Conservation (phyloP, 495 filamentous ascomycete genomes). For the Letharia columbiana region DNA sequence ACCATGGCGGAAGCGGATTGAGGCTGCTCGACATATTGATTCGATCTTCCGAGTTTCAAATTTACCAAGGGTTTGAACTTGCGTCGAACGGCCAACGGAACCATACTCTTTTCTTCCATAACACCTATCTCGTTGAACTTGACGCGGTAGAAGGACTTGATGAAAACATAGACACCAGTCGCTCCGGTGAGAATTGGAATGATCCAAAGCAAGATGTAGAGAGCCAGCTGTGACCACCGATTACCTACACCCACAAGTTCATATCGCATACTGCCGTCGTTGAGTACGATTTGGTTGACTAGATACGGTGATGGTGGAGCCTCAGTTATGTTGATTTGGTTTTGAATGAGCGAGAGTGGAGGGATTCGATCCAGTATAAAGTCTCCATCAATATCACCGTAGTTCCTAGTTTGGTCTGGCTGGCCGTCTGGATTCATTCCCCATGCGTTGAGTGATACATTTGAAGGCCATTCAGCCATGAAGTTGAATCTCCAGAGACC, state of each 20-base stretch:
- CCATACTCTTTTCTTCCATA: constrained; percentile 38
- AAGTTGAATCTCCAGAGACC: constrained; percentile 43
- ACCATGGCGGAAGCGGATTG: constrained; percentile 37
- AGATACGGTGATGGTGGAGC: constrained; percentile 37
- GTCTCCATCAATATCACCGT: constrained; percentile 43
- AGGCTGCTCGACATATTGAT: constrained; percentile 36
- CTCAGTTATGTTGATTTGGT: constrained; percentile 41
- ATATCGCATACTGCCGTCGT: constrained; percentile 40
- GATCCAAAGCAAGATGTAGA: constrained; percentile 40
- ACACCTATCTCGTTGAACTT: constrained; percentile 50
- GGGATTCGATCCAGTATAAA: constrained; percentile 36
- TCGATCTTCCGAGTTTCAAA: constrained; percentile 29
- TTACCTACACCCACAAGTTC: constrained; percentile 37
- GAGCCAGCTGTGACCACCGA: constrained; percentile 33
- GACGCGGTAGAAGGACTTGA: constrained; percentile 42
- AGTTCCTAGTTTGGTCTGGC: constrained; percentile 40
- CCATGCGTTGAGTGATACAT: constrained; percentile 43
- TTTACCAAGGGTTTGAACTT: constrained; percentile 24
- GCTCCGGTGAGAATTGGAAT: constrained; percentile 37
- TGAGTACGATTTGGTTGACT: constrained; percentile 36
- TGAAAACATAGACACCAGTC: constrained; percentile 37
- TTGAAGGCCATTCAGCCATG: constrained; percentile 43
- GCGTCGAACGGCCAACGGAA: constrained; percentile 34
- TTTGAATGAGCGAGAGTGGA: constrained; percentile 33
- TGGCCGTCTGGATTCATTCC: constrained; percentile 40